Percentiles rank a stretch among this genome's conserved stretches.
These are phyloP conservation scores for Pseudogymnoascus sp. DNA, from an alignment of 2,329 filamentous ascomycete genomes.

Conservation along the genomic window DNA sequence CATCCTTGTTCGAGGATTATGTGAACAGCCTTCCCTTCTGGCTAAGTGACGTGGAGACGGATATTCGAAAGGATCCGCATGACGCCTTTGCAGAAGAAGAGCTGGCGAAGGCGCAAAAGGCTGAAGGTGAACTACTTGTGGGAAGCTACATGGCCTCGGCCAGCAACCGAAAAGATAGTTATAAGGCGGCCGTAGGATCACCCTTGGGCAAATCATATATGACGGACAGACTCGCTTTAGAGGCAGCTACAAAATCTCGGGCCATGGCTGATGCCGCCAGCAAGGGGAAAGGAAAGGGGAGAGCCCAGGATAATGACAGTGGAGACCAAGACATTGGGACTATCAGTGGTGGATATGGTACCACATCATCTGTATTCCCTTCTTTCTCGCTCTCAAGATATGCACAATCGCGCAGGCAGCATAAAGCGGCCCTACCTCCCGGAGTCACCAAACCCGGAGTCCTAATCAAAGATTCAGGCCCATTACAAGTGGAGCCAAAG, in stretches of 20 bases:
- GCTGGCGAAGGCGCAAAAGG: constrained; percentile 70
- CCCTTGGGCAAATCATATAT: constrained; percentile 62
- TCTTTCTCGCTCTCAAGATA: constrained; percentile 78
- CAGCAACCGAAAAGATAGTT: constrained; percentile 36
- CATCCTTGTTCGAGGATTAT: constrained; percentile 87
- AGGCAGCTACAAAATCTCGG: constrained; percentile 29
- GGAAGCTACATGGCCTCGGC: constrained; percentile 71
- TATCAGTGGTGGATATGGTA: constrained; percentile 42
- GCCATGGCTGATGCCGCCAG: constrained; percentile 28
- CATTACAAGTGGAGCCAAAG: constrained; percentile 90
- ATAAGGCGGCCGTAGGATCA: constrained; percentile 57
- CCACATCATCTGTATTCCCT: constrained; percentile 69
- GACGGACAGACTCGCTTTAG: constrained; percentile 48
- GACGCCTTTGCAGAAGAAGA: constrained; percentile 88
- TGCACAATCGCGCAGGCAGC: constrained; percentile 50
- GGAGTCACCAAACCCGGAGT: constrained; percentile 79
- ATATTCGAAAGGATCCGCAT: constrained; percentile 90
- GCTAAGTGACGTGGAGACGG: constrained; percentile 83
- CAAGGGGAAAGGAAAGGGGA: constrained; percentile 20
- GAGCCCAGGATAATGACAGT: constrained; percentile 25
- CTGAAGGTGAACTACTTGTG: constrained; percentile 82
- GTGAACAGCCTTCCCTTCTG: constrained; percentile 97
- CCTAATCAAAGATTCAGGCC: constrained; percentile 93
- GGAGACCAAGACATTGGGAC: constrained; percentile 29
- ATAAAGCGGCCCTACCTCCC: constrained; percentile 60